phyloP scores from a whole-genome alignment of 345 rosid genomes.

The Populus simonii region DNA sequence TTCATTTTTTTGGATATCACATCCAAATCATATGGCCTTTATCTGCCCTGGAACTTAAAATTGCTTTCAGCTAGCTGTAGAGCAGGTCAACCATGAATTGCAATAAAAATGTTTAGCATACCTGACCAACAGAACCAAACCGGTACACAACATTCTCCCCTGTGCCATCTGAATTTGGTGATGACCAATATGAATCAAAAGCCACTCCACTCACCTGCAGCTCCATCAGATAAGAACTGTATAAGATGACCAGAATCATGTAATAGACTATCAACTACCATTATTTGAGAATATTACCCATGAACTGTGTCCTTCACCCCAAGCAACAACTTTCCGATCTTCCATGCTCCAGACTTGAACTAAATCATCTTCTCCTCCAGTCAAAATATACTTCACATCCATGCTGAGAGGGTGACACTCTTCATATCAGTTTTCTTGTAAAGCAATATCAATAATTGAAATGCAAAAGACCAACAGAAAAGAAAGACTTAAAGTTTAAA shows the following conservation, averaged over 20 bases:
- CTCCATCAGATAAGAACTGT: constrained; percentile 25
- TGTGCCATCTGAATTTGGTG: constrained; percentile 80
- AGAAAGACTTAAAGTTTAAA: background rate
- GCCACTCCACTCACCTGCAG: constrained; percentile 98
- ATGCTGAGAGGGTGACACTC: constrained; percentile 50
- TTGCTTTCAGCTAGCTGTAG: background rate
- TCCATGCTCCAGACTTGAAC: constrained; percentile 99
- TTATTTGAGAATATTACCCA: constrained; percentile 63
- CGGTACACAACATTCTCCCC: constrained; percentile 88
- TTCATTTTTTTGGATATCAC: background rate
- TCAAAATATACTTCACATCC: constrained; percentile 94
- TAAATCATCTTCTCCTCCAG: constrained; percentile 99
- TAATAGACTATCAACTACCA: constrained; percentile 5
- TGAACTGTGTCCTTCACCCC: constrained; percentile 99
- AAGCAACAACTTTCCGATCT: constrained; percentile 95
- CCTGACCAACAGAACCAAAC: constrained; percentile 99
- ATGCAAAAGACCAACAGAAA: background rate
- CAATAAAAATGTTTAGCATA: constrained; percentile 23
- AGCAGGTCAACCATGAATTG: background rate
- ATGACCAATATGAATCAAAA: constrained; percentile 92
- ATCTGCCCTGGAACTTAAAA: background rate
- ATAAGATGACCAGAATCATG: constrained; percentile 17
- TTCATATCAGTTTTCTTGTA: constrained; percentile 14
- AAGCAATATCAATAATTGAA: constrained; percentile 1
- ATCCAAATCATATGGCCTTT: background rate